Conservation (phyloP, 108 stramenopile genomes). For the Skeletonema costatum region DNA sequence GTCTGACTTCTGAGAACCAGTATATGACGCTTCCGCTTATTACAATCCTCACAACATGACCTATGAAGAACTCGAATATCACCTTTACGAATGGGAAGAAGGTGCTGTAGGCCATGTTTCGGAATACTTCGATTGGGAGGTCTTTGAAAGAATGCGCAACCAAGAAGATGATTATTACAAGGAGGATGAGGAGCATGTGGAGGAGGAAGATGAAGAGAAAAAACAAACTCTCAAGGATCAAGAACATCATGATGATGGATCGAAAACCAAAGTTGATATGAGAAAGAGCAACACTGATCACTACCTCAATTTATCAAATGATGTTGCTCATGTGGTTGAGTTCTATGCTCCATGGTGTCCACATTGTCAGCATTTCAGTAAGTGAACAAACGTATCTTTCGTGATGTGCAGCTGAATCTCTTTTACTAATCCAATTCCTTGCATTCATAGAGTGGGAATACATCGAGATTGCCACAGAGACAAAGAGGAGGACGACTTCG, state of each 20-base stretch:
- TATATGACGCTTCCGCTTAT: background rate
- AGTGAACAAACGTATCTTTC: no score
- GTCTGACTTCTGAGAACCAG: no score
- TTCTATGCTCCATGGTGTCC: slow-evolving; percentile 48
- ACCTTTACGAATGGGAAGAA: slow-evolving; percentile 29
- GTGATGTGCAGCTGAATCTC: no score
- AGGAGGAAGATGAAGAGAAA: slow-evolving; percentile 5
- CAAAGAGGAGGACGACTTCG: slow-evolving; percentile 25
- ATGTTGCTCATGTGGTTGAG: slow-evolving; percentile 21
- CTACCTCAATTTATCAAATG: slow-evolving; percentile 17
- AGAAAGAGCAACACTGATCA: slow-evolving; percentile 1
- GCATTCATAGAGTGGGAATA: slow-evolving; percentile 12
- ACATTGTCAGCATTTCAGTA: slow-evolving; percentile 39
- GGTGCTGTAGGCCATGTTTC: slow-evolving; percentile 10
- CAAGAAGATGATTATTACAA: slow-evolving; percentile 9
- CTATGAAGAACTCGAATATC: slow-evolving; percentile 17
- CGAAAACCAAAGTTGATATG: slow-evolving; percentile 13
- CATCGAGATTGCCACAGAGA: slow-evolving; percentile 38
- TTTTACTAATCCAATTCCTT: no score
- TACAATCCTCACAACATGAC: slow-evolving; percentile 26
- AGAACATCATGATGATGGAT: background rate
- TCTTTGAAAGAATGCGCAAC: slow-evolving; percentile 4
- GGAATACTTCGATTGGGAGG: slow-evolving; percentile 10
- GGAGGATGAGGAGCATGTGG: slow-evolving; percentile 2
- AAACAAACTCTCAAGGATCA: background rate